Conservation (phyloP, 2,329 filamentous ascomycete species). For the Byssochlamys sp. region DNA sequence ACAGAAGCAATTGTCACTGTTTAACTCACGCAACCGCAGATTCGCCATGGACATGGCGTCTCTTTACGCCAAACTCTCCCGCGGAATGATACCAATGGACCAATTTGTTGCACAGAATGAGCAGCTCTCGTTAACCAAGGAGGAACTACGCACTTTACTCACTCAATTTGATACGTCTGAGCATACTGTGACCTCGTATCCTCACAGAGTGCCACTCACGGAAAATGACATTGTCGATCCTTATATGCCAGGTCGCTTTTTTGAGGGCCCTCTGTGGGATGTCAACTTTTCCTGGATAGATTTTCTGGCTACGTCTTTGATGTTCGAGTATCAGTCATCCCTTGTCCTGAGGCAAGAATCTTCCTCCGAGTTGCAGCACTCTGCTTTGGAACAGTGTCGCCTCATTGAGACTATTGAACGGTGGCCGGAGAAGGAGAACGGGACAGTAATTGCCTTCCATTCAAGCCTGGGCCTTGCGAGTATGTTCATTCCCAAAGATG, state of each 20-base stretch:
- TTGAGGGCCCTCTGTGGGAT: constrained; percentile 59
- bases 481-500: constrained; percentile 69
- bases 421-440: constrained; percentile 61
- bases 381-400: constrained; percentile 63
- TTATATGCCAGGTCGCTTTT: constrained; percentile 60
- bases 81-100: constrained; percentile 54
- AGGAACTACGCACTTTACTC: constrained; percentile 41
- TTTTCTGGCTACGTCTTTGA: constrained; percentile 66
- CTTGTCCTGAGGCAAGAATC: constrained; percentile 45
- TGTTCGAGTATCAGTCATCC: constrained; percentile 68
- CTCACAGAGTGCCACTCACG: constrained; percentile 42
- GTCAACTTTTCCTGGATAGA: constrained; percentile 68
- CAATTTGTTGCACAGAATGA: constrained; percentile 57
- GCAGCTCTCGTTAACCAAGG: constrained; percentile 38
- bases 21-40: constrained; percentile 57
- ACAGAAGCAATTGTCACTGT: constrained; percentile 57
- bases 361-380: constrained; percentile 46
- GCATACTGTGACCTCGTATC: constrained; percentile 56
- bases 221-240: constrained; percentile 64
- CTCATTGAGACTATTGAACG: constrained; percentile 68
- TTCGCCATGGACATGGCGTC: constrained; percentile 72
- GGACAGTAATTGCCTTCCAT: constrained; percentile 63
- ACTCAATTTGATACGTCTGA: constrained; percentile 54
- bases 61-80: constrained; percentile 60
- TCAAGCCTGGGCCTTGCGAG: constrained; percentile 65